Evolutionary conservation across 2,329 filamentous ascomycete genomes (phyloP), one percentile per base, ranked within the genome.

Genomic region (Diaporthe australafricana): DNA sequence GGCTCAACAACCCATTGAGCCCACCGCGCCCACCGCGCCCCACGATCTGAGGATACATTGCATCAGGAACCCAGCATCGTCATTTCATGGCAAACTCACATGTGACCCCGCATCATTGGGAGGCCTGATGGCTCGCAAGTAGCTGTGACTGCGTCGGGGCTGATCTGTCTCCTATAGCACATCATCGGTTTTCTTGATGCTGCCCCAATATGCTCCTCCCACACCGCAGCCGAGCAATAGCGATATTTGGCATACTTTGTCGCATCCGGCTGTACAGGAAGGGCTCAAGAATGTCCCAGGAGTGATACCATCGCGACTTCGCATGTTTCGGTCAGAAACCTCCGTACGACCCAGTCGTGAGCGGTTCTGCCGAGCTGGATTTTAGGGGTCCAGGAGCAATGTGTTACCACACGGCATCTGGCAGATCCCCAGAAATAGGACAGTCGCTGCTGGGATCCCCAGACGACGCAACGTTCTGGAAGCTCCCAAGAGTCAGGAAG

Each of bases 391-490:
- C 45, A 50, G 45, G 60, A 65, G 60, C 60, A 65, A 38, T 50
- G 45, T 65, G 30, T 65, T 65, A 65, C 60, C 45, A 65, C 45
- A 50, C 30, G 60, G 42, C 42, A 50, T 50, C 30, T n/a, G 45
- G 60, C 42, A 65, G 60, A 65, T 12, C 60, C 60, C 60, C 60
- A 50, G 60, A 50, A 50, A 50, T 65, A 65, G 60, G 17, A 20
- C 60, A 17, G 60, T 35, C 12, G 14, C 45, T 27, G 60, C 60
- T 50, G 60, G 60, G 60, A 65, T 65, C 60, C 60, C 60, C 45
- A 65, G 60, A 65, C 60, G 60, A 65, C n/a, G 42, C 30, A 56
- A 22, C 53, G 53, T 56, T 56, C 53, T 56, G 53, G 53, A 56
- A 56, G 30, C 14, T 20, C 30, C 45, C 27, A 65, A 65, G 20